phyloP scores from a whole-genome alignment of 139 green algal species.

The Gonium pectorale region DNA sequence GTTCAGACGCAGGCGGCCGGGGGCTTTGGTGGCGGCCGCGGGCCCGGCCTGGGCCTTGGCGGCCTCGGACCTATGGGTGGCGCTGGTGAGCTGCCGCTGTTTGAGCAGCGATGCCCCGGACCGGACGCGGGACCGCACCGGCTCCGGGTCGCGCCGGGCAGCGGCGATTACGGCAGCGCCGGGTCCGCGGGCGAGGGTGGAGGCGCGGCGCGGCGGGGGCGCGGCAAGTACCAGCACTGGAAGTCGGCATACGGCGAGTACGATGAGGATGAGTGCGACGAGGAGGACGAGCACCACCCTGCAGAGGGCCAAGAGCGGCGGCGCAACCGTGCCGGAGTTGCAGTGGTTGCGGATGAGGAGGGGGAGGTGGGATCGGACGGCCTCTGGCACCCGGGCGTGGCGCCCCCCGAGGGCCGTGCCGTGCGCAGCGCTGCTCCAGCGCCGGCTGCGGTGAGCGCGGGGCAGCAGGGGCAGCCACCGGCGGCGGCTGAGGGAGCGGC shows the following conservation, averaged over 20 bases:
- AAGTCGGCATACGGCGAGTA: background rate
- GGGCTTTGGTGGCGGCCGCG: background rate
- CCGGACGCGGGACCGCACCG: background rate
- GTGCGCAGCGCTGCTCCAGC: background rate
- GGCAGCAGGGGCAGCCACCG: background rate
- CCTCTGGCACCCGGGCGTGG: conserved; percentile 7
- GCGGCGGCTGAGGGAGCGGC: no score
- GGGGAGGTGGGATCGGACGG: background rate
- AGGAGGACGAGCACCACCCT: background rate
- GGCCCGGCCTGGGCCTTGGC: background rate
- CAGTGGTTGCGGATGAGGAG: background rate
- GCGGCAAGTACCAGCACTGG: background rate
- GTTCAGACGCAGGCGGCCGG: background rate
- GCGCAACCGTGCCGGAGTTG: background rate
- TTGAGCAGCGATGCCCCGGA: background rate
- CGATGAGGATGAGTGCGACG: background rate
- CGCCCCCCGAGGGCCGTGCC: background rate
- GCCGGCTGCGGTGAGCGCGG: background rate
- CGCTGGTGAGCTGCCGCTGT: background rate
- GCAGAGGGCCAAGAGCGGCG: no score
- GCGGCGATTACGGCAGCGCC: background rate
- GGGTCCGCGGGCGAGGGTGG: background rate
- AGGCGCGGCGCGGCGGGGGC: background rate
- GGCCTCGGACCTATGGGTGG: background rate
- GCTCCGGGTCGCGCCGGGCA: background rate